Evolutionary conservation across 768 basidiomycete genomes (phyloP).

Genomic region (Russula sp.): DNA sequence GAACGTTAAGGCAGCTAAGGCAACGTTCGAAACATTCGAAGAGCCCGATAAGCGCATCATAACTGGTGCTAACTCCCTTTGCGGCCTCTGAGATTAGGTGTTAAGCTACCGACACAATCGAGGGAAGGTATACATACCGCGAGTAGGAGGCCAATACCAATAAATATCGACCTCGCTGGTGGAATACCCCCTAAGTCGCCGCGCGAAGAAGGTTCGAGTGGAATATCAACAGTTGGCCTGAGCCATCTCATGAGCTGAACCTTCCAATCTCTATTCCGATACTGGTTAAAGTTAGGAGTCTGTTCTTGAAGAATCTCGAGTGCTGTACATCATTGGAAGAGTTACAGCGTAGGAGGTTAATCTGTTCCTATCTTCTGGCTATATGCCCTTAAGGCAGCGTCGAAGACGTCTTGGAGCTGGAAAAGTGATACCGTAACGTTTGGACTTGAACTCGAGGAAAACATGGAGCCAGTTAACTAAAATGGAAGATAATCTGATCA

Average conservation of each 20-base stretch:
- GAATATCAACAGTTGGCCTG: background rate
- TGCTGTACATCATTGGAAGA: background rate
- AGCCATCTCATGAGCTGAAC: background rate
- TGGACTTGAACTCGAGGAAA: background rate
- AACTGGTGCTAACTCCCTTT: background rate
- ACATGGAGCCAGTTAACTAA: background rate
- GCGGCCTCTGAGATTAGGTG: background rate
- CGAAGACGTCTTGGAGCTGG: background rate
- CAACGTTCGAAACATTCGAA: conserved; percentile 4
- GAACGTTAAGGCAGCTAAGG: background rate
- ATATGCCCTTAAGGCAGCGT: background rate
- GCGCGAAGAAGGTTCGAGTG: background rate
- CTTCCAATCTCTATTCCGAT: background rate
- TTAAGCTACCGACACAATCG: too few species aligned
- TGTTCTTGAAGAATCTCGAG: background rate
- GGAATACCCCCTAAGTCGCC: background rate
- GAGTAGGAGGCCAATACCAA: conserved; percentile 1
- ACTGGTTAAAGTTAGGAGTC: background rate
- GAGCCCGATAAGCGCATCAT: background rate
- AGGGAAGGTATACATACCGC: background rate
- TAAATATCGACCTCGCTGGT: conserved; percentile 4
- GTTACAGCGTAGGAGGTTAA: background rate
- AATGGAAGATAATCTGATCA: too few species aligned
- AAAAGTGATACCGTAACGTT: background rate
- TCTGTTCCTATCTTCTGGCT: background rate